Evolutionary conservation across 352 stramenopile genomes (phyloP).

Genomic region (Phytophthora rubi): DNA sequence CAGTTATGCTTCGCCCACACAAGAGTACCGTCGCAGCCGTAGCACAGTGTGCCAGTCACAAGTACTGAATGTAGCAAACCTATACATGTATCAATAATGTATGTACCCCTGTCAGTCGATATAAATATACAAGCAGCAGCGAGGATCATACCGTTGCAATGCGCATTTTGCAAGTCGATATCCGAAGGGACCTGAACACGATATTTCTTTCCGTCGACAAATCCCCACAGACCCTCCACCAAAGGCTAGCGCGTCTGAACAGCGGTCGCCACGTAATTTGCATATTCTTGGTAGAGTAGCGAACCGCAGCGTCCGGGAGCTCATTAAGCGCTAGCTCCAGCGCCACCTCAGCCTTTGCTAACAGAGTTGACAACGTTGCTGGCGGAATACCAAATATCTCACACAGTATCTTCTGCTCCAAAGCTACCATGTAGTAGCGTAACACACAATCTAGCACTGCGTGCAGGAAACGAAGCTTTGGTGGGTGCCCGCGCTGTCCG

Average conservation of each 20-base stretch:
- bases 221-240: background rate
- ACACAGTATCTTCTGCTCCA: conserved; percentile 7
- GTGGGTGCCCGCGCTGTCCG: background rate
- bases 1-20: conserved; percentile 2
- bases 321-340: background rate
- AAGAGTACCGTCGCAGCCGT: background rate
- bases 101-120: background rate
- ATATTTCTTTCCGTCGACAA: conserved; percentile 8
- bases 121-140: background rate
- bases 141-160: background rate
- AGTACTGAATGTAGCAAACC: background rate
- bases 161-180: conserved; percentile 4
- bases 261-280: background rate
- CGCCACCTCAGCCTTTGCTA: conserved; percentile 1
- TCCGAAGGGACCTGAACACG: background rate
- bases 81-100: background rate
- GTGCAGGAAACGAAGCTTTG: conserved; percentile 1
- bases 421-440: conserved; percentile 4
- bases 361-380: background rate
- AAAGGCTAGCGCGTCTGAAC: background rate
- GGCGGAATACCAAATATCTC: conserved; percentile 11
- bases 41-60: conserved; percentile 1
- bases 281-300: conserved; percentile 4
- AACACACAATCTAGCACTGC: conserved; percentile 6
- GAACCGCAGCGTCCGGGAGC: conserved; percentile 1